Conservation (phyloP, 192 early-diverging fungal genomes). For the Podila epigama region DNA sequence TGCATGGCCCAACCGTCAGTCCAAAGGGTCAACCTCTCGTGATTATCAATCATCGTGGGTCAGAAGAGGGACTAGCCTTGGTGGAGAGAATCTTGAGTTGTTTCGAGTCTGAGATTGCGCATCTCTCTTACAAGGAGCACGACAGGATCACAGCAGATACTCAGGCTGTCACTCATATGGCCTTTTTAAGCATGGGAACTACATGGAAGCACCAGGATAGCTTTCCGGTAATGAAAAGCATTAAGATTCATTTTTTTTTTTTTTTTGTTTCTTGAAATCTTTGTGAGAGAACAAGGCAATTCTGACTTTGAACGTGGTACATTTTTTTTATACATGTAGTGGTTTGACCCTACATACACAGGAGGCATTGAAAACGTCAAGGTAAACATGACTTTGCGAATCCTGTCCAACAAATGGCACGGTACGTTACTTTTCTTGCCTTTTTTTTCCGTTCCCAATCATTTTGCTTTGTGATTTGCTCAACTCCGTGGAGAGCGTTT, state of each 20-base stretch:
- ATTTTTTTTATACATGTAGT: conserved; percentile 53
- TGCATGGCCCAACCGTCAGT: conserved; percentile 93
- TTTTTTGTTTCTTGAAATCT: background rate
- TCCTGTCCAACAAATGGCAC: conserved; percentile 97
- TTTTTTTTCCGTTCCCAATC: background rate
- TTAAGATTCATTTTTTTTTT: background rate
- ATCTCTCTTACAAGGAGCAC: conserved; percentile 84
- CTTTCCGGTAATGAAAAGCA: conserved; percentile 70
- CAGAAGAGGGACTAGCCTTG: conserved; percentile 62
- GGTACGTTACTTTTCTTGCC: conserved; percentile 51
- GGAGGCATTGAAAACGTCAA: conserved; percentile 99
- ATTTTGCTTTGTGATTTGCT: background rate
- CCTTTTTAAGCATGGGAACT: conserved; percentile 93
- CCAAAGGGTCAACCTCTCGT: conserved; percentile 85
- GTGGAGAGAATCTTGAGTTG: conserved; percentile 72
- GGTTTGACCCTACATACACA: conserved; percentile 86
- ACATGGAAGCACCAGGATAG: conserved; percentile 86
- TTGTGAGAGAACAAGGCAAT: background rate
- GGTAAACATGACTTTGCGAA: conserved; percentile 90
- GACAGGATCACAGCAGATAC: conserved; percentile 98
- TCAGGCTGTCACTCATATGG: conserved; percentile 95
- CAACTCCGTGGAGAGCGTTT: background rate
- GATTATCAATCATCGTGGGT: conserved; percentile 81
- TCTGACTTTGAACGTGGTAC: background rate
- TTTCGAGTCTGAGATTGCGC: conserved; percentile 84